Evolutionary conservation across 257 asterid genomes (phyloP), one percentile per base, ranked within the genome.

Genomic region (Osmanthus fragrans): DNA sequence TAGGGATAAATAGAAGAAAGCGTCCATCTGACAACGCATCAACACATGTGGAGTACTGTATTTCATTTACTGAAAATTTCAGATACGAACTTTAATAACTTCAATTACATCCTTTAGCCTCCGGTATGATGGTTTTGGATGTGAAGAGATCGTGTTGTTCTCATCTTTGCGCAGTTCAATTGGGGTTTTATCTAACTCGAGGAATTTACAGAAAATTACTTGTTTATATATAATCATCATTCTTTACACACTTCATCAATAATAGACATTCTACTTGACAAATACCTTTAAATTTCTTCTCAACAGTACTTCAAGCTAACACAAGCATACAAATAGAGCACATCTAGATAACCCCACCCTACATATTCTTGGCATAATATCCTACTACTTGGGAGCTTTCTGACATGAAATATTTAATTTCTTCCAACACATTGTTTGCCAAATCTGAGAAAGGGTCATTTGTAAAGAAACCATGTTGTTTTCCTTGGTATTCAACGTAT

Each of bases 391-490:
- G 21, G 40, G 90, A 82, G 42, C 68, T 70, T 63, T 65, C 77
- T 47, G 47, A 10, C 23, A 92, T 84, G 76, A 90, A 92, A 33
- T 67, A 4, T 12, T 70, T 67, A 0, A 92, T 40, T 45, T 83
- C 77, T 49, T 80, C 80, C 72, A 92, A 68, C 51, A 86, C 90
- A 16, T 78, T 40, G 79, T 73, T 33, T 45, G 87, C 80, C 18
- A 80, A 71, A 11, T 84, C 70, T 3, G 94, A 89, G 76, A 83
- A 89, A 27, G 94, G 89, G 6, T 88, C 88, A 66, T 85, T 81
- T 32, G 83, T 73, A 77, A 91, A 91, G 84, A 89, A 87, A 0
- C 91, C 91, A 79, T 92, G 97, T 29, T 89, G 77, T 73, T 87
- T 64, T n/a, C 88, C 95, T 74, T 77, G 68, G 64, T 63, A 86